Conservation (phyloP, 305 asterid genomes). For the Plantago lanceolata region DNA sequence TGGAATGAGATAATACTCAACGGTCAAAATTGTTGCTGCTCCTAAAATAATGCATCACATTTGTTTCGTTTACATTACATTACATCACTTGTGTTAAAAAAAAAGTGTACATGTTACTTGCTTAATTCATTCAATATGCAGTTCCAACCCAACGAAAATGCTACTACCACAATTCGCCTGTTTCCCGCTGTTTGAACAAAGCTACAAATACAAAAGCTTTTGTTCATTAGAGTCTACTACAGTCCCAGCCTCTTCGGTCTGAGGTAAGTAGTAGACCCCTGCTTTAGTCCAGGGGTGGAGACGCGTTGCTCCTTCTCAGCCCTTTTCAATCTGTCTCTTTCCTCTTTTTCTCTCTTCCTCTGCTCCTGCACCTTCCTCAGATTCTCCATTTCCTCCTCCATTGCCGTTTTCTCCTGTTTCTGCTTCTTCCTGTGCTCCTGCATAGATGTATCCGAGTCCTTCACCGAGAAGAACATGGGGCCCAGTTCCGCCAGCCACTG, state of each 20-base stretch:
- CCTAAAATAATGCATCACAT: too few species aligned
- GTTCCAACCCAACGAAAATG: too few species aligned
- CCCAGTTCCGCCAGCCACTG: slow-evolving; percentile 96
- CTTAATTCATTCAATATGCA: too few species aligned
- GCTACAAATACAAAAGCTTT: neutral
- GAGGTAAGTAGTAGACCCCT: slow-evolving; percentile 62
- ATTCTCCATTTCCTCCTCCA: slow-evolving; percentile 96
- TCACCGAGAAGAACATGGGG: slow-evolving; percentile 96
- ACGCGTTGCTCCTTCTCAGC: slow-evolving; percentile 62
- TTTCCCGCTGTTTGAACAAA: neutral
- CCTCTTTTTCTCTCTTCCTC: slow-evolving; percentile 40
- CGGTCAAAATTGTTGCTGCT: too few species aligned
- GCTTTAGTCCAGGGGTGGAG: slow-evolving; percentile 80
- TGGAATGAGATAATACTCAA: too few species aligned
- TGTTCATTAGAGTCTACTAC: slow-evolving; percentile 21
- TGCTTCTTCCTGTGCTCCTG: slow-evolving; percentile 81
- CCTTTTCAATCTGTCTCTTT: slow-evolving; percentile 65
- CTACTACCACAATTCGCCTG: neutral
- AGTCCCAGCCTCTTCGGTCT: slow-evolving; percentile 76
- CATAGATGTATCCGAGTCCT: slow-evolving; percentile 80
- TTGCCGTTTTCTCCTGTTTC: slow-evolving; percentile 82
- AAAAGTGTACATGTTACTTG: too few species aligned
- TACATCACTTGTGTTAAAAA: too few species aligned
- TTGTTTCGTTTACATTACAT: too few species aligned
- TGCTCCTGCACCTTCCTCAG: slow-evolving; percentile 59